Percentiles rank a stretch among this genome's conserved stretches.
phyloP scores from a whole-genome alignment of 2,329 filamentous ascomycete species.

The Dothidotthia symphoricarpi region DNA sequence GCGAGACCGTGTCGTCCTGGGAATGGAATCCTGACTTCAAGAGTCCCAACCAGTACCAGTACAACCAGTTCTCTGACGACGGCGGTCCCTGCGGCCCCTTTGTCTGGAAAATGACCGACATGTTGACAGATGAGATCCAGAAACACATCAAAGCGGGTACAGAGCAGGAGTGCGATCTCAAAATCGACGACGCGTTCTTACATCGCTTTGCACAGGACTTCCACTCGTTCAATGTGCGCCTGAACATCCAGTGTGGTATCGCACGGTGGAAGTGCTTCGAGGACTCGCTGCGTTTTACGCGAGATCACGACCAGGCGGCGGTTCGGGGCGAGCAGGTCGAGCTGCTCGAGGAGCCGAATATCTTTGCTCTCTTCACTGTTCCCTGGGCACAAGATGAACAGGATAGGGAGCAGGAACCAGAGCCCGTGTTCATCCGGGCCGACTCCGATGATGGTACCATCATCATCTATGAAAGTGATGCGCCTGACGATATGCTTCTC shows the following conservation, averaged over 20 bases:
- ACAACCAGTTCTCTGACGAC: conserved; percentile 16
- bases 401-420: too few relatives aligned
- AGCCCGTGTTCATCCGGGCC: too few relatives aligned
- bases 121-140: conserved; percentile 2
- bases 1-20: conserved; percentile 6
- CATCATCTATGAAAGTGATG: too few relatives aligned
- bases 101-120: conserved; percentile 15
- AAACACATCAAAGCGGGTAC: not conserved
- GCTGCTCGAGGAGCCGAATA: not conserved
- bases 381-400: too few relatives aligned
- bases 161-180: not conserved
- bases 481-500: too few relatives aligned
- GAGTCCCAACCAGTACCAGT: conserved; percentile 10
- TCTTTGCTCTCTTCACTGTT: too few relatives aligned
- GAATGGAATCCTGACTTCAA: not conserved
- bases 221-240: not conserved
- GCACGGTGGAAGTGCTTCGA: not conserved
- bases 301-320: not conserved
- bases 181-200: not conserved
- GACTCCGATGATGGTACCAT: too few relatives aligned
- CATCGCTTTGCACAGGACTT: not conserved
- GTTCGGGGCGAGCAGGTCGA: not conserved
- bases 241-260: not conserved
- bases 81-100: conserved; percentile 23
- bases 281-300: not conserved